A percentile compares a stretch with the other conserved stretches of the same genome.
phyloP scores from a whole-genome alignment of 805 yeast species.

The Saccharomycopsis guyanensis region DNA sequence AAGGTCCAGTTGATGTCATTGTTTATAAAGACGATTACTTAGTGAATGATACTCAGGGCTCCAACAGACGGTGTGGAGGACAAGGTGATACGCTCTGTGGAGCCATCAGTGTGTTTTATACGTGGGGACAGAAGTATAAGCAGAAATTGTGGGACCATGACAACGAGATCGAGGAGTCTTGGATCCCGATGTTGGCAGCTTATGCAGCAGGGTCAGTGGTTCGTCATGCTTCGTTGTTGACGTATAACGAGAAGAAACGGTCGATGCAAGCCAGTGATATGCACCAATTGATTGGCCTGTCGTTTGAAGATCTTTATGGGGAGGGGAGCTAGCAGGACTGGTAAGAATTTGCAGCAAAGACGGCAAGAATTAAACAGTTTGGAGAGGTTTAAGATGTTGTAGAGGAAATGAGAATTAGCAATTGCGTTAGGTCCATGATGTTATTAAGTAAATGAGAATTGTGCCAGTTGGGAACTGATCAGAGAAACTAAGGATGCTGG shows the following conservation, averaged over 20 bases:
- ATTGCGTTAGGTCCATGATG: too few relatives aligned
- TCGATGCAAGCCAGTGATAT: slow-evolving; percentile 83
- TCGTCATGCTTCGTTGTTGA: slow-evolving; percentile 54
- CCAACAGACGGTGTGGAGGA: slow-evolving; percentile 82
- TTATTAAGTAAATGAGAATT: too few relatives aligned
- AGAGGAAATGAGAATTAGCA: too few relatives aligned
- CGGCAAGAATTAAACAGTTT: too few relatives aligned
- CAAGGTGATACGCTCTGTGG: slow-evolving; percentile 95
- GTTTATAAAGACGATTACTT: slow-evolving; percentile 41
- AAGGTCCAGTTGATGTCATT: slow-evolving; percentile 64
- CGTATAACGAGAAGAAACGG: slow-evolving; percentile 59
- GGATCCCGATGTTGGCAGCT: slow-evolving; percentile 44
- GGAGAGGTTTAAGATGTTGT: too few relatives aligned
- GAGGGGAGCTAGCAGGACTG: background rate
- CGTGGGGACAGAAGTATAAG: slow-evolving; percentile 67
- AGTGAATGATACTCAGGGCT: slow-evolving; percentile 47
- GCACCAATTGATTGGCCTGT: slow-evolving; percentile 57
- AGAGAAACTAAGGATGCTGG: too few relatives aligned
- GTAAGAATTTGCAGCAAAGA: too few relatives aligned
- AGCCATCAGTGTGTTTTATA: slow-evolving; percentile 68
- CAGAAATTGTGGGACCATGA: slow-evolving; percentile 49
- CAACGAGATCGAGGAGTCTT: slow-evolving; percentile 24
- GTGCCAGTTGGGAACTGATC: too few relatives aligned
- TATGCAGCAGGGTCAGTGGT: slow-evolving; percentile 68
- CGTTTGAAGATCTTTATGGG: slow-evolving; percentile 43